Conservation (phyloP, 306 rosid species). For the Inga leiocalycina region DNA sequence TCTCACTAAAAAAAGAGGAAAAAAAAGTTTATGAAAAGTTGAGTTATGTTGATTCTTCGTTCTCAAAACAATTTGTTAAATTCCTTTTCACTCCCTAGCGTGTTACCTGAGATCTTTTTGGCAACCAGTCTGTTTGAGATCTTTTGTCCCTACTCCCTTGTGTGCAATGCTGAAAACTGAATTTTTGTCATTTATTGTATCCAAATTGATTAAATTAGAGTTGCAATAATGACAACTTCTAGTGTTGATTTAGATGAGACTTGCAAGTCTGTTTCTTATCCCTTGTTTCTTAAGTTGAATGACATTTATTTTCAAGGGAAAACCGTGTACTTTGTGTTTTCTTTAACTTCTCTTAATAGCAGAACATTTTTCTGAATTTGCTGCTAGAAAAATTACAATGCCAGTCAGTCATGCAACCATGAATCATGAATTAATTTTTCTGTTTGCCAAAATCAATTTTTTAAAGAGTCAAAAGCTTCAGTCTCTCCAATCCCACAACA, state of each 20-base stretch:
- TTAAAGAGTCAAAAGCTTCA: slow-evolving; percentile 1
- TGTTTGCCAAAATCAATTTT: slow-evolving; percentile 1
- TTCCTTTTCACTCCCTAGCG: not conserved
- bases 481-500: slow-evolving; percentile 7
- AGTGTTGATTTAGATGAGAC: slow-evolving; percentile 16
- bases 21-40: not conserved
- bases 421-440: not conserved
- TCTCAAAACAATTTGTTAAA: slow-evolving; percentile 7
- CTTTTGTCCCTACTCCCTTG: not conserved
- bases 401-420: not conserved
- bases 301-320: not conserved
- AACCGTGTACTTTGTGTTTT: slow-evolving; percentile 17
- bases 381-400: slow-evolving; percentile 11
- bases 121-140: not conserved
- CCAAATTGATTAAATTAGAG: slow-evolving; percentile 12
- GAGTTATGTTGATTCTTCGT: not conserved
- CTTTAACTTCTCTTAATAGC: not conserved
- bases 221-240: not conserved
- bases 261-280: not conserved
- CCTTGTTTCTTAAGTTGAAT: not conserved
- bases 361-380: not conserved
- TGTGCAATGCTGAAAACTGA: not conserved
- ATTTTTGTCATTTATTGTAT: not conserved
- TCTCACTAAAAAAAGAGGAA: not conserved
- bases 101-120: not conserved